These are phyloP conservation scores for Suillus ampliporus DNA, from an alignment of 768 basidiomycete species.

Conservation along the genomic window DNA sequence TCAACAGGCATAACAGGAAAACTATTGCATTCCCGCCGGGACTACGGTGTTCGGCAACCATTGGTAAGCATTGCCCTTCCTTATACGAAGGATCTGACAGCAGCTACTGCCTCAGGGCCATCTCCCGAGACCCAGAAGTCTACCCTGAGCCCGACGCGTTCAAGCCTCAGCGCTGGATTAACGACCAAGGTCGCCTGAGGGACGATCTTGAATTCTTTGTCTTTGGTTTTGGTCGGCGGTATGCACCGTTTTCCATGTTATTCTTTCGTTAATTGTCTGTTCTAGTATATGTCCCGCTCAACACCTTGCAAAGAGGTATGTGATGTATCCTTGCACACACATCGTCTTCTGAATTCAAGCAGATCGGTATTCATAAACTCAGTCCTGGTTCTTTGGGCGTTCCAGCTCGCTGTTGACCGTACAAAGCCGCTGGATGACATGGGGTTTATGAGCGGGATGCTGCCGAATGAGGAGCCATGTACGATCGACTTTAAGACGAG, in stretches of 20 bases:
- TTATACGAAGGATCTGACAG: not conserved
- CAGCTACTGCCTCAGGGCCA: slow-evolving; percentile 41
- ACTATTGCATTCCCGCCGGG: slow-evolving; percentile 28
- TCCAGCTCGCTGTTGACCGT: slow-evolving; percentile 53
- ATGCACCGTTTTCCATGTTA: not conserved
- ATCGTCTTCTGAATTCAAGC: not conserved
- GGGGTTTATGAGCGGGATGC: slow-evolving; percentile 47
- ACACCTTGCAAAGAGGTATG: slow-evolving; percentile 50
- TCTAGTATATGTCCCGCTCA: slow-evolving; percentile 31
- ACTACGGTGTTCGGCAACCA: slow-evolving; percentile 26
- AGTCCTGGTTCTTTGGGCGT: slow-evolving; percentile 62
- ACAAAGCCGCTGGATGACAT: slow-evolving; percentile 56
- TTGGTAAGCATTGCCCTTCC: slow-evolving; percentile 14
- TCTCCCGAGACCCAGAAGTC: slow-evolving; percentile 55
- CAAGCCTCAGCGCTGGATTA: slow-evolving; percentile 63
- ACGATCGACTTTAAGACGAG: slow-evolving; percentile 49
- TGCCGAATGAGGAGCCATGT: slow-evolving; percentile 50
- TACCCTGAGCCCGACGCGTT: slow-evolving; percentile 60
- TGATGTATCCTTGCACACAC: slow-evolving; percentile 1
- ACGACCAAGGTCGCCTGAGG: slow-evolving; percentile 45
- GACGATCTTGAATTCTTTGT: slow-evolving; percentile 52
- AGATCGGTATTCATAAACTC: slow-evolving; percentile 66
- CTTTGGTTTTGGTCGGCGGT: slow-evolving; percentile 59
- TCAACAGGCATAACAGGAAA: slow-evolving; percentile 21
- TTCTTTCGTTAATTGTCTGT: not conserved